Percentiles rank a stretch among this genome's conserved stretches.
Evolutionary conservation across 768 basidiomycete genomes (phyloP).

Genomic region (Heimioporus sp.): DNA sequence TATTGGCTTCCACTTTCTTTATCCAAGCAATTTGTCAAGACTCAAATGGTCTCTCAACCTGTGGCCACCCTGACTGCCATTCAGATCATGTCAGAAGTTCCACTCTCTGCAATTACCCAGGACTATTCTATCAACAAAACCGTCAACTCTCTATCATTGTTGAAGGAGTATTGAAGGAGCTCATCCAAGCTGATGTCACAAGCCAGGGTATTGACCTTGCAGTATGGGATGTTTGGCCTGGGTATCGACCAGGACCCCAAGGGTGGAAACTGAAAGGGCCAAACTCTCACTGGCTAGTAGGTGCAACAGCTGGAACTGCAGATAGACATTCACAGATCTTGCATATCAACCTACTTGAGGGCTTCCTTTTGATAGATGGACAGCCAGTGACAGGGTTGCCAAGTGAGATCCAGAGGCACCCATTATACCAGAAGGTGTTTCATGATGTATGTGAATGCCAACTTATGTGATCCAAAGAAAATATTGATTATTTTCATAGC

Average conservation of each 20-base stretch:
- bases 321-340: slow-evolving; percentile 12
- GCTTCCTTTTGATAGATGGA: not conserved
- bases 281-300: slow-evolving; percentile 12
- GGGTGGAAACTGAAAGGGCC: slow-evolving; percentile 4
- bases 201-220: slow-evolving; percentile 13
- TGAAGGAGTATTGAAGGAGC: slow-evolving; percentile 1
- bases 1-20: slow-evolving; percentile 23
- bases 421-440: no score
- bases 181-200: not conserved
- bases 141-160: slow-evolving; percentile 20
- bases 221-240: slow-evolving; percentile 3
- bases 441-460: no score
- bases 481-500: slow-evolving; percentile 1
- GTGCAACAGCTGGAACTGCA: slow-evolving; percentile 4
- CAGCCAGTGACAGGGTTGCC: no score
- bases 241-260: slow-evolving; percentile 4
- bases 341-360: slow-evolving; percentile 7
- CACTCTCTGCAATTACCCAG: not conserved
- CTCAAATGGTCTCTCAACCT: not conserved
- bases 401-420: no score
- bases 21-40: slow-evolving; percentile 11
- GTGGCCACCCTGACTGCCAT: no score
- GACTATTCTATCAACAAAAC: slow-evolving; percentile 20
- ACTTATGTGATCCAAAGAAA: no score
- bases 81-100: not conserved